Base-by-base conservation (phyloP, 495 filamentous ascomycete species). In the Aspergillus olivimuriae region DNA sequence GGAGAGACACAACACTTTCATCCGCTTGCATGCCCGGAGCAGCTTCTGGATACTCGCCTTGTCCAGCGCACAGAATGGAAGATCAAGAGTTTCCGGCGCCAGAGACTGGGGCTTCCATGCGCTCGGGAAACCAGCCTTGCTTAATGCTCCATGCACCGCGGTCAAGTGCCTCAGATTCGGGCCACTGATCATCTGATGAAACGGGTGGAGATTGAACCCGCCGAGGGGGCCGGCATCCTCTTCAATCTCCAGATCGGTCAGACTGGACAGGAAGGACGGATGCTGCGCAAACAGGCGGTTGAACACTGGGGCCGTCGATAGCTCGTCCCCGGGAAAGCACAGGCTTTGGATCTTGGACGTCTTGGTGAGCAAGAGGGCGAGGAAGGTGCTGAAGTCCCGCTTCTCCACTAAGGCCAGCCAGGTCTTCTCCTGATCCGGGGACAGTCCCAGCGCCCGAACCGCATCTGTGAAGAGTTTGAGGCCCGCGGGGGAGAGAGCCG, bases 281-380 rank as follows among this genome's bases (percentile, higher is more conserved):
- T 52, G 23, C 17, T 18, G 49, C 10, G 4, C 16, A 12, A 55
- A 55, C 10, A 62, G 45, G n/a, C n/a, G n/a, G 11, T 42, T 12
- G 22, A n/a, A 16, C 10, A 55, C 14, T 8, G 53, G 47, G 6
- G 44, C 31, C 34, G 23, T 42, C 21, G 17, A 48, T 12, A 46
- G 17, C 11, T 46, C 11, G 11, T 30, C 37, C 2, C 42, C 50
- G 2, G 52, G 41, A 1, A 63, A 15, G 36, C 14, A 34, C 9
- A 63, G 40, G 4, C n/a, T 4, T 11, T 43, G 48, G 30, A 63
- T 28, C 35, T 63, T 63, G 1, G 60, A 57, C 1, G 57, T 50
- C 22, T 51, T 48, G 26, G 31, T 55, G 26, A 50, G 9, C 4
- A 58, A 10, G 28, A 62, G 37, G 9, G 54, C 50, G 20, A 42